phyloP scores from a whole-genome alignment of 164 flowering plant species.

The Houttuynia cordata region DNA sequence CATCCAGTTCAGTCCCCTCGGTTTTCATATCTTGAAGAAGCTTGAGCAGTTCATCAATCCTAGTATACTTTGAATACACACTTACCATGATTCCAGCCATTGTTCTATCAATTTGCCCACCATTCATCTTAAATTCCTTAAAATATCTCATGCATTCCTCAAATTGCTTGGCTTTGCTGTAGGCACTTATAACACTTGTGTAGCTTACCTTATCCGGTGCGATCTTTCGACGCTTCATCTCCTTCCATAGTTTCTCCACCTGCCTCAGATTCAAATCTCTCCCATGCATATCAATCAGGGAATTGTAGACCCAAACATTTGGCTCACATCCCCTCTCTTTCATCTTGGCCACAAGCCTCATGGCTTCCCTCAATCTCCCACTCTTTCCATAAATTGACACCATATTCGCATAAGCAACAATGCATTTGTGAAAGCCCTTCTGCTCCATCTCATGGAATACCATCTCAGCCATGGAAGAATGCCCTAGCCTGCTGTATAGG shows the following conservation, averaged over 20 bases:
- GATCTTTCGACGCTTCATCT: conserved; percentile 63
- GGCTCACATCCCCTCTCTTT: conserved; percentile 62
- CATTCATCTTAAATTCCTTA: conserved; percentile 43
- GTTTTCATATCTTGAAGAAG: conserved; percentile 56
- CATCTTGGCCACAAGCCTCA: conserved; percentile 70
- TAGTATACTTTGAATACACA: conserved; percentile 43
- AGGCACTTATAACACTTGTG: conserved; percentile 54
- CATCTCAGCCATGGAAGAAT: conserved; percentile 37
- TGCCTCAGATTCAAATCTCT: conserved; percentile 43
- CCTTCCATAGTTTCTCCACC: conserved; percentile 75
- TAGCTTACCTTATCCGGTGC: conserved; percentile 61
- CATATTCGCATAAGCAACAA: conserved; percentile 81
- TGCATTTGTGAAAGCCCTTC: conserved; percentile 57
- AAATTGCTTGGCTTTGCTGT: conserved; percentile 41
- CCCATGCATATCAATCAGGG: conserved; percentile 67
- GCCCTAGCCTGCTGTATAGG: conserved; percentile 30
- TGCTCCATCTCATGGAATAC: conserved; percentile 45
- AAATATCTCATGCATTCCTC: conserved; percentile 40
- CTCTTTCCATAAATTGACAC: conserved; percentile 59
- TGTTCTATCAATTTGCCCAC: conserved; percentile 52
- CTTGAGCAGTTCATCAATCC: conserved; percentile 49
- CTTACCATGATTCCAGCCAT: conserved; percentile 85
- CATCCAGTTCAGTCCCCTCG: conserved; percentile 48
- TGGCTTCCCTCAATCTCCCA: conserved; percentile 57
- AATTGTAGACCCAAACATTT: conserved; percentile 78